Percentiles rank a stretch among this genome's conserved stretches.
These are phyloP conservation scores for Grosmannia serpens DNA, from an alignment of 2,329 filamentous ascomycete species.

Conservation along the genomic window DNA sequence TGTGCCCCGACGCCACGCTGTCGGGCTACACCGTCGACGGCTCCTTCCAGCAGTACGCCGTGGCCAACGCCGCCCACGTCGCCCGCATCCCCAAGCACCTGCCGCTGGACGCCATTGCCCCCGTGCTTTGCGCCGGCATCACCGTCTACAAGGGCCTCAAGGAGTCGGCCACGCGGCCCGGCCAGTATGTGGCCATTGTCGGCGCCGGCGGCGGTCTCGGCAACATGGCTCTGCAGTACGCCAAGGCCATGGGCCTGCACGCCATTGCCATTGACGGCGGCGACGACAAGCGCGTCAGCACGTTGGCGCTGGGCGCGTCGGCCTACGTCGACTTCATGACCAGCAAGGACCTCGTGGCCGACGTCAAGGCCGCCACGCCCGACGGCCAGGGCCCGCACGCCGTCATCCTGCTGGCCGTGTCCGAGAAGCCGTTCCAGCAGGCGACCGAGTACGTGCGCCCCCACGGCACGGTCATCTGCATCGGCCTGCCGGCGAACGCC, in stretches of 20 bases:
- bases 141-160: slow-evolving; percentile 30
- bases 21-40: slow-evolving; percentile 92
- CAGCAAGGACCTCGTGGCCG: slow-evolving; percentile 66
- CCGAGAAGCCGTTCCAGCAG: slow-evolving; percentile 92
- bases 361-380: slow-evolving; percentile 69
- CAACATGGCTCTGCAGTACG: slow-evolving; percentile 33
- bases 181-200: slow-evolving; percentile 29
- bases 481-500: slow-evolving; percentile 74
- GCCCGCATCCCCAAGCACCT: slow-evolving; percentile 70
- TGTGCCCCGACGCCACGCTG: slow-evolving; percentile 63
- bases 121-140: slow-evolving; percentile 39
- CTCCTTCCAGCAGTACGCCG: slow-evolving; percentile 83
- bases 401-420: slow-evolving; percentile 74
- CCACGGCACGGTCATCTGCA: slow-evolving; percentile 73
- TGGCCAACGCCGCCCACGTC: slow-evolving; percentile 77
- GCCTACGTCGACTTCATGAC: slow-evolving; percentile 71
- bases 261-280: slow-evolving; percentile 32
- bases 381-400: slow-evolving; percentile 81
- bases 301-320: slow-evolving; percentile 52
- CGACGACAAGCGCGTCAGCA: slow-evolving; percentile 46
- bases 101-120: slow-evolving; percentile 57
- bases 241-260: slow-evolving; percentile 31
- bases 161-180: slow-evolving; percentile 22
- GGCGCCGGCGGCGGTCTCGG: slow-evolving; percentile 38
- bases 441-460: slow-evolving; percentile 79